phyloP scores from a whole-genome alignment of 139 green algal species.

The Chlorella sp. region DNA sequence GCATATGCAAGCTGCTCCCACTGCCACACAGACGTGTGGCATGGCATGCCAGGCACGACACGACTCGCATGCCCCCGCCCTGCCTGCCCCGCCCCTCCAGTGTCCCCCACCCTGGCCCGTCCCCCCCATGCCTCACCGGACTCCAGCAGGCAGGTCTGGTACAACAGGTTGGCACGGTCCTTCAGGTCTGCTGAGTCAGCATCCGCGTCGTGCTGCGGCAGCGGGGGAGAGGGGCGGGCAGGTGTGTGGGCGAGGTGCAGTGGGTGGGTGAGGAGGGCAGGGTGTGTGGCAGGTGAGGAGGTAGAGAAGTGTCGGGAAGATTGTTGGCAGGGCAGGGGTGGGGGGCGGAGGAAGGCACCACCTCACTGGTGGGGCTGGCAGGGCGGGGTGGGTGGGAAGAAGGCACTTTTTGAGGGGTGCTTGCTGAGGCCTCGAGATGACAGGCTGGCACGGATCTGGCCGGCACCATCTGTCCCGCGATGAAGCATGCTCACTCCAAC shows the following conservation, averaged over 20 bases:
- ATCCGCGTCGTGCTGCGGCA: conserved; percentile 47
- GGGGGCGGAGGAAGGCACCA: too few species aligned
- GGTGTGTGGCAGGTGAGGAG: too few species aligned
- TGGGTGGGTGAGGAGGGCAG: background rate
- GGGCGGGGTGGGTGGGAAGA: background rate
- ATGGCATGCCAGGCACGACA: background rate
- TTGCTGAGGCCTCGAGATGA: too few species aligned
- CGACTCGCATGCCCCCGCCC: too few species aligned
- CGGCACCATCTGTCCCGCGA: too few species aligned
- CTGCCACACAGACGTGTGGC: too few species aligned
- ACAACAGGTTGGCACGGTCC: conserved; percentile 83
- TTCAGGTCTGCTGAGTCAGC: conserved; percentile 45
- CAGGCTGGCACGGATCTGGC: too few species aligned
- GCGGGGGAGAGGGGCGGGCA: background rate
- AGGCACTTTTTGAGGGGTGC: too few species aligned
- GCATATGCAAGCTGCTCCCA: too few species aligned
- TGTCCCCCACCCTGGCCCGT: too few species aligned
- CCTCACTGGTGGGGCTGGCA: too few species aligned
- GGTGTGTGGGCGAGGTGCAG: background rate
- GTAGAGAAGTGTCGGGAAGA: background rate
- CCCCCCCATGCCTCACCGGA: background rate
- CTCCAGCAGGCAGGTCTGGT: conserved; percentile 64
- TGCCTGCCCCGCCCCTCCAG: background rate
- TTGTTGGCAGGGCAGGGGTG: background rate
- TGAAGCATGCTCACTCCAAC: too few species aligned